Evolutionary conservation across 768 basidiomycete species (phyloP), one percentile per base, ranked within the genome.

Genomic region (Xanthoconium stramineum): DNA sequence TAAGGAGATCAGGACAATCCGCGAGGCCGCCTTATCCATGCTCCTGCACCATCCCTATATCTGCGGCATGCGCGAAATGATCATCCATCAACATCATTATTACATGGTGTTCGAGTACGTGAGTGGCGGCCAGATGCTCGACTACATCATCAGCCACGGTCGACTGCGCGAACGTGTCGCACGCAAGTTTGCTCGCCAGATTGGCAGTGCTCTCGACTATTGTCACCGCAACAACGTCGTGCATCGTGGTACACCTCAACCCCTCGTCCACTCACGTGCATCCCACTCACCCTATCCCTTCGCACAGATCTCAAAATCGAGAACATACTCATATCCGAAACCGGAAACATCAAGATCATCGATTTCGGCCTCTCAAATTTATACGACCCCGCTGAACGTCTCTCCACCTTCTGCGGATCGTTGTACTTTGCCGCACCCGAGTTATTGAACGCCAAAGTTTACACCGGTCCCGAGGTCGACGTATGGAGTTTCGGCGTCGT

Each of bases 71-170:
- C 89, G 93, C 63, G 94, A 96, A 76, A 94, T 99, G 89, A 93
- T 98, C 69, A 79, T 94, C 28, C 96, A 98, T 75, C 91, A 92
- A 58, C 88, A 99, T 66, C 95, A 99, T 74, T 98, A 98, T 76
- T 99, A 98, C 79, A 98, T 99, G 94, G 92, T 98, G 11, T 94
- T 91, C 71, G 97, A 99, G 72, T 98, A 97, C 72, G 92, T 98
- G 74, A 96, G 94, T 64, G 97, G 97, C 33, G 97, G 97, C 1
- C 97, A 99, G 79, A 94, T 99, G 93, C 84, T 99, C 62, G 97
- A 99, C 81, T 99, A 96, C 72, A 98, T 99, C 76, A 99, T 99
- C 76, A 91, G 91, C 65, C 97, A 99, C 66, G 97, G 97, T 17
- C 82, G 97, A 35, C 81, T 98, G 56, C 82, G 97, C 45, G 97